phyloP scores from a whole-genome alignment of 2,329 filamentous ascomycete genomes.

The Fusarium dimerum region DNA sequence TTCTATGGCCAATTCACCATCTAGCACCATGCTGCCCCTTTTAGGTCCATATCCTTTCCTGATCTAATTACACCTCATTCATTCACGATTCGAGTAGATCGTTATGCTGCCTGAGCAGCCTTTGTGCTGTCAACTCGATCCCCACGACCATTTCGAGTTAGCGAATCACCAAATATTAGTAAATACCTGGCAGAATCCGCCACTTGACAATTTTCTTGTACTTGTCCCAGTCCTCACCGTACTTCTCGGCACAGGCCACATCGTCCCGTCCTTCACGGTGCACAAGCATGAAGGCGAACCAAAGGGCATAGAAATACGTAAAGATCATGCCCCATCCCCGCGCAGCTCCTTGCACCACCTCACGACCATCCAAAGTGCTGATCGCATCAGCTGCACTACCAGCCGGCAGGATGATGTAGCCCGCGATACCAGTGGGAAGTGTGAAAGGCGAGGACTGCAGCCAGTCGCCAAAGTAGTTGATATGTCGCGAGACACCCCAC shows the following conservation, averaged over 20 bases:
- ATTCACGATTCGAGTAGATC: no score
- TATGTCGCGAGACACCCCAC: conserved; percentile 88
- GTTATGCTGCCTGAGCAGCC: no score
- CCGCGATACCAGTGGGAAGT: conserved; percentile 79
- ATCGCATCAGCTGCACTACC: conserved; percentile 50
- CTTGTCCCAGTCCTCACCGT: conserved; percentile 83
- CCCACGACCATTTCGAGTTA: no score
- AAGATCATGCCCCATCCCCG: conserved; percentile 81
- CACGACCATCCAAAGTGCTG: conserved; percentile 57
- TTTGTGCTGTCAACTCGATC: no score
- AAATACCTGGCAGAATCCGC: conserved; percentile 75
- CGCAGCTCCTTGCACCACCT: conserved; percentile 69
- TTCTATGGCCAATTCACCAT: no score
- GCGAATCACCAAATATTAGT: no score
- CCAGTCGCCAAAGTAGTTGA: conserved; percentile 95
- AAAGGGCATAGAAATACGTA: conserved; percentile 89
- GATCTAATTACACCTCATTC: no score
- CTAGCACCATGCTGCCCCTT: no score
- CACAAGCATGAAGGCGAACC: conserved; percentile 80
- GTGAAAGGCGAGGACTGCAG: conserved; percentile 85
- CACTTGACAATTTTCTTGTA: conserved; percentile 79
- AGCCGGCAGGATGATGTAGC: conserved; percentile 67
- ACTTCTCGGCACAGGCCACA: conserved; percentile 82
- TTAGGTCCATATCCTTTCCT: no score
- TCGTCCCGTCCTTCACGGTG: conserved; percentile 85